These are phyloP conservation scores for Wickerhamiella spandovensis DNA, from an alignment of 805 yeast species.

Conservation along the genomic window DNA sequence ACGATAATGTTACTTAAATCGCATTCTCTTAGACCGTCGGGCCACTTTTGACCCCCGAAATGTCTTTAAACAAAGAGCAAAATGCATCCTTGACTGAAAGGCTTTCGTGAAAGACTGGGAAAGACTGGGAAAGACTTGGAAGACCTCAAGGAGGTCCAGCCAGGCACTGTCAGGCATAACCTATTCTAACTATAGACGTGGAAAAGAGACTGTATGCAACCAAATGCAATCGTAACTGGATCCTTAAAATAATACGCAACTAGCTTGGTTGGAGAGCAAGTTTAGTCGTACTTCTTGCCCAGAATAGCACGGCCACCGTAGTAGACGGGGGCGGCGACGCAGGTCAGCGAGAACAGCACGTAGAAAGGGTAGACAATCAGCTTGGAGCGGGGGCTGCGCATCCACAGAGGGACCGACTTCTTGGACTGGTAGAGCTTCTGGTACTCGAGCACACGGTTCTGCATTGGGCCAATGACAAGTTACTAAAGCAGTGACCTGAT, in stretches of 20 bases:
- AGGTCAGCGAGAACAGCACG: constrained; percentile 54
- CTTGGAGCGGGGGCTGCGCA: constrained; percentile 53
- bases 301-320: constrained; percentile 59
- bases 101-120: no score
- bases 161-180: no score
- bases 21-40: no score
- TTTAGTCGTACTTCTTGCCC: constrained; percentile 40
- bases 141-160: no score
- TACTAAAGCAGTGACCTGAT: neutral
- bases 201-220: no score
- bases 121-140: no score
- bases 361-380: constrained; percentile 64
- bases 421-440: constrained; percentile 27
- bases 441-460: constrained; percentile 20
- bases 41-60: no score
- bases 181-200: neutral
- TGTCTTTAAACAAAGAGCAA: no score
- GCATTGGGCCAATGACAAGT: constrained; percentile 3
- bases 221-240: neutral
- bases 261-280: neutral
- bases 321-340: constrained; percentile 48
- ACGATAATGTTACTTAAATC: no score
- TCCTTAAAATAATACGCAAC: neutral
- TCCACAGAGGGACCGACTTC: constrained; percentile 25
- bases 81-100: no score